phyloP scores from a whole-genome alignment of 768 basidiomycete species.

The Russula sp. region DNA sequence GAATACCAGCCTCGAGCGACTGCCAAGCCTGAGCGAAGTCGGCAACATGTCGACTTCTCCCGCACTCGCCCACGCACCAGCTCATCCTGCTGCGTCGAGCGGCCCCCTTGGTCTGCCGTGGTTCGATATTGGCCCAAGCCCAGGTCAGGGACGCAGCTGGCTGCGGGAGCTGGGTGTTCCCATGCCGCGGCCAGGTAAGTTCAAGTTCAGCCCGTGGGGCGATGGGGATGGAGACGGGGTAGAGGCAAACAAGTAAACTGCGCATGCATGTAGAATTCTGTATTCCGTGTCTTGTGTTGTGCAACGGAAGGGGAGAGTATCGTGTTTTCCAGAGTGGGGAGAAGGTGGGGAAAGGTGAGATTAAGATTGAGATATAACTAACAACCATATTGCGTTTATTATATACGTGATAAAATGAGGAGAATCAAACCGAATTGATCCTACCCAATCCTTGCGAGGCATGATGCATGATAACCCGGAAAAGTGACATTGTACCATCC shows the following conservation, averaged over 20 bases:
- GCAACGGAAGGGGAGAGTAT: neutral
- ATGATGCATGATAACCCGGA: too few species aligned
- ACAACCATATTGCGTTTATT: constrained; percentile 3
- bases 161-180: constrained; percentile 36
- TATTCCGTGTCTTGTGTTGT: constrained; percentile 7
- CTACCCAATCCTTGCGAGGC: too few species aligned
- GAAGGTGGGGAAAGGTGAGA: neutral
- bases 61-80: constrained; percentile 38
- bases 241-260: constrained; percentile 10
- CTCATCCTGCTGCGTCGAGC: neutral
- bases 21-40: constrained; percentile 73
- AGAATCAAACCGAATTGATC: too few species aligned
- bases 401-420: constrained; percentile 3
- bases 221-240: constrained; percentile 45
- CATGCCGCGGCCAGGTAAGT: constrained; percentile 57
- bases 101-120: constrained; percentile 23
- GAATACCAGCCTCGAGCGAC: constrained; percentile 67
- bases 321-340: neutral
- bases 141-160: constrained; percentile 50
- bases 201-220: constrained; percentile 78
- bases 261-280: constrained; percentile 6
- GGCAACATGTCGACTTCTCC: constrained; percentile 68
- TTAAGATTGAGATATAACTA: neutral
- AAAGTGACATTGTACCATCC: too few species aligned
- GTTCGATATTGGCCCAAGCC: constrained; percentile 11